Base-by-base conservation (phyloP, 441 rosid genomes). In the Euphorbia corollata region DNA sequence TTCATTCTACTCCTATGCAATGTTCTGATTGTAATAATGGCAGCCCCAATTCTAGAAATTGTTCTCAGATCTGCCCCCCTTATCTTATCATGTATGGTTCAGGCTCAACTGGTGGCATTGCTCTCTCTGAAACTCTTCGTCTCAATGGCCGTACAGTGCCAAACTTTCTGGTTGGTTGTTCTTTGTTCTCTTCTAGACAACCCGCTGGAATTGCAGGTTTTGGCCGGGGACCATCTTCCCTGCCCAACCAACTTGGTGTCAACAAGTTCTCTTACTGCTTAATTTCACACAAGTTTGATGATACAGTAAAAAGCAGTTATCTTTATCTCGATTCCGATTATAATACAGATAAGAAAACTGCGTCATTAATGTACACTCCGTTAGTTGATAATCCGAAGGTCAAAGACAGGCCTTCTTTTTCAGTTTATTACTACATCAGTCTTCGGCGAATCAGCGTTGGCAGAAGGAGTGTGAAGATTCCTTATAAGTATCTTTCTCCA, bases 161-260 rank as follows among this genome's bases (percentile, higher is more conserved):
- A 19, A 61, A 73, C 64, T 84, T 86, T 73, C 59, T 82, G 8
- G 84, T 80, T 38, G 88, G 91, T 0, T 86, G 91, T 56, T 84
- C 89, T 67, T 65, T 79, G 54, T 41, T 73, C 45, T 83, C 91
- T 63, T 74, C 78, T 48, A 71, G 59, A 20, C 83, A 80, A 70
- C 91, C 86, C 2, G 75, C 79, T 0, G 86, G 91, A 34, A 79
- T 86, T 34, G 90, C 84, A 0, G 86, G 88, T 4, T 81, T 84
- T 36, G 85, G 87, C 38, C 84, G 84, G 0, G 82, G 85, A 23
- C 64, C 61, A 11, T 68, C 81, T 15, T 86, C 85, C 11, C 50
- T 86, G 41, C 85, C 88, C 0, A 36, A 71, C 32, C 88, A 84
- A 73, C 81, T 86, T 6, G 75, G 78, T 4, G 80, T 85, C 43